Evolutionary conservation across 2,329 filamentous ascomycete genomes (phyloP).

Genomic region (Exophiala aquamarina): DNA sequence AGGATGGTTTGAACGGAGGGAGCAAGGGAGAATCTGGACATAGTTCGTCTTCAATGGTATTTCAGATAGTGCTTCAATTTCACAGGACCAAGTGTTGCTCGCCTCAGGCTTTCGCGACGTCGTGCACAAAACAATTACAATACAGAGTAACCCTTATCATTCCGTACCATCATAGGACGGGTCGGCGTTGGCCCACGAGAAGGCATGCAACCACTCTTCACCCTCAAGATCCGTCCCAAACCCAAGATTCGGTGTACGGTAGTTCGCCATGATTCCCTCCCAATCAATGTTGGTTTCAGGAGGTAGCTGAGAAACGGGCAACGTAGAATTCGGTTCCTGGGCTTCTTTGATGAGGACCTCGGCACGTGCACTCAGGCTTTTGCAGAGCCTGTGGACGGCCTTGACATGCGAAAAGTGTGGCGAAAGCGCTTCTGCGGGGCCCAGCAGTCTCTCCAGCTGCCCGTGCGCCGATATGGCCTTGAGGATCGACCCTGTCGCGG

Average conservation of each 20-base stretch:
- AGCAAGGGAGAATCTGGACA: too few species aligned
- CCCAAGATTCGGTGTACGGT: constrained; percentile 1
- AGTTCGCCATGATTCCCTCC: constrained; percentile 4
- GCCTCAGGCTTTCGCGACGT: too few species aligned
- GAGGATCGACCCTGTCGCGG: not conserved
- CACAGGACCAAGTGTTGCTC: not conserved
- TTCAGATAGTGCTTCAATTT: constrained; percentile 28
- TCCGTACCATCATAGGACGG: not conserved
- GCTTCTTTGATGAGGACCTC: constrained; percentile 1
- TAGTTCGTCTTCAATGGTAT: too few species aligned
- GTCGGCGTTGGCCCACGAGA: not conserved
- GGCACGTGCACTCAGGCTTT: constrained; percentile 6
- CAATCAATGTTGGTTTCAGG: constrained; percentile 2
- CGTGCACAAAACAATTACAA: too few species aligned
- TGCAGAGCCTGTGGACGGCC: constrained; percentile 2
- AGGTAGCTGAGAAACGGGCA: not conserved
- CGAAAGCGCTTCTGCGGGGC: not conserved
- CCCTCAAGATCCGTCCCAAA: not conserved
- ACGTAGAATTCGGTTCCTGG: not conserved
- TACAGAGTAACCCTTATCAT: constrained; percentile 3
- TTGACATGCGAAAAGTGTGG: constrained; percentile 1
- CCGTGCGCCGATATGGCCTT: constrained; percentile 6
- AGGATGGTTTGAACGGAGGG: too few species aligned
- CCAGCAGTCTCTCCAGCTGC: constrained; percentile 5
- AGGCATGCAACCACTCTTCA: constrained; percentile 5